Evolutionary conservation across 139 green algal species (phyloP).

Genomic region (Closterium sp.): DNA sequence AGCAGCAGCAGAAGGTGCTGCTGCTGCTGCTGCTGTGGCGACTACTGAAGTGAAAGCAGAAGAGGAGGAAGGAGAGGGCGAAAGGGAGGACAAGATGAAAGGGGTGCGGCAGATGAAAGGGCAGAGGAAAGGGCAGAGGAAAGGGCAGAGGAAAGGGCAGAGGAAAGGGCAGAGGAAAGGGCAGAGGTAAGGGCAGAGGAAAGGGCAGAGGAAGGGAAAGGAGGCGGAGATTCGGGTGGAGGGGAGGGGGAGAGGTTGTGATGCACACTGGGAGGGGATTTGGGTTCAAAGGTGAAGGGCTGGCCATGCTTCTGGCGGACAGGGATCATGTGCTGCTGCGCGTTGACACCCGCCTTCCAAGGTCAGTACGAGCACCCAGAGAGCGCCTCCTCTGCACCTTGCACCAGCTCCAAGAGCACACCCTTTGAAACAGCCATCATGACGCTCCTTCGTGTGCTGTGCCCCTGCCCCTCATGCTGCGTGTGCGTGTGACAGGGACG

Average conservation of each 20-base stretch:
- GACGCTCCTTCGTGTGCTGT: too few species aligned
- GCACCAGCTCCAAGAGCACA: too few species aligned
- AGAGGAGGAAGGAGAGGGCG: neutral
- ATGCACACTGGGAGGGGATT: neutral
- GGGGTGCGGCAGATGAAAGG: too few species aligned
- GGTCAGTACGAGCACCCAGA: too few species aligned
- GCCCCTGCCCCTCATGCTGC: neutral
- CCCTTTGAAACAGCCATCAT: too few species aligned
- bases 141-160: too few species aligned
- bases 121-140: too few species aligned
- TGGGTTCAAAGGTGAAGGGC: neutral
- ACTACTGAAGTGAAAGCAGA: neutral
- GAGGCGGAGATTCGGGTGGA: neutral
- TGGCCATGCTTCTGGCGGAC: neutral
- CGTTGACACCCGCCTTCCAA: neutral
- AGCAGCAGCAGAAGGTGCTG: too few species aligned
- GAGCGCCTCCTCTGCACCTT: neutral
- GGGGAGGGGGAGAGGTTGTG: neutral
- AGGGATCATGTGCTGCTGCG: neutral
- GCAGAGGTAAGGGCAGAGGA: too few species aligned
- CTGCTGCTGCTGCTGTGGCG: neutral
- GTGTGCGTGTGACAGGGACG: neutral
- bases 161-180: too few species aligned
- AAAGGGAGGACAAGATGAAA: too few species aligned
- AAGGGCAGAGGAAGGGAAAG: neutral